These are phyloP conservation scores for Cardamine occulta DNA, from an alignment of 345 rosid species.

Conservation along the genomic window DNA sequence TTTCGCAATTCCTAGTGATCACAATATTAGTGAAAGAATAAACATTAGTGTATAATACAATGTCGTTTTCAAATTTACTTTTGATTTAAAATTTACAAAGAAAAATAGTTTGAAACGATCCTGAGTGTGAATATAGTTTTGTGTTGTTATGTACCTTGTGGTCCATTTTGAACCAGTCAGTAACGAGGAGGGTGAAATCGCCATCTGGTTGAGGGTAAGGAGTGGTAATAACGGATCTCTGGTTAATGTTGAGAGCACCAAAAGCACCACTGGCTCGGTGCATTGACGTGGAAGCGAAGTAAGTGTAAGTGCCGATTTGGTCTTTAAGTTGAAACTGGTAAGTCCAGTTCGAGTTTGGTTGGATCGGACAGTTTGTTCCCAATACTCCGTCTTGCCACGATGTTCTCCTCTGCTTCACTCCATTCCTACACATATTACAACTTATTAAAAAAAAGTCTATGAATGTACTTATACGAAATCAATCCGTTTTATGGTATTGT, in stretches of 20 bases:
- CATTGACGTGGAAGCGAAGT: constrained; percentile 69
- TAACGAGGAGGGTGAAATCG: constrained; percentile 65
- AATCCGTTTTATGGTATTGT: not conserved
- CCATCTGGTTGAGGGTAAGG: constrained; percentile 61
- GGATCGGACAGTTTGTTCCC: constrained; percentile 92
- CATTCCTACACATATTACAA: constrained; percentile 57
- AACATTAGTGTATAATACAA: not conserved
- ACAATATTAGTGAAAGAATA: constrained; percentile 6
- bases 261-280: constrained; percentile 80
- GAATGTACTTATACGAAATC: no score
- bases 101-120: not conserved
- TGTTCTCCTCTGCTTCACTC: constrained; percentile 67
- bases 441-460: no score
- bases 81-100: no score
- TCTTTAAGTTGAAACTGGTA: constrained; percentile 83
- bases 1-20: constrained; percentile 53
- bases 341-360: constrained; percentile 74
- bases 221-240: constrained; percentile 61
- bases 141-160: constrained; percentile 57
- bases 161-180: constrained; percentile 64
- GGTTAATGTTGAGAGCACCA: constrained; percentile 59
- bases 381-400: constrained; percentile 91
- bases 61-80: no score
- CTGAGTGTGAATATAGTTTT: not conserved
- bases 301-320: constrained; percentile 71